Conservation (phyloP, 805 yeast genomes). For the Candida awuae region DNA sequence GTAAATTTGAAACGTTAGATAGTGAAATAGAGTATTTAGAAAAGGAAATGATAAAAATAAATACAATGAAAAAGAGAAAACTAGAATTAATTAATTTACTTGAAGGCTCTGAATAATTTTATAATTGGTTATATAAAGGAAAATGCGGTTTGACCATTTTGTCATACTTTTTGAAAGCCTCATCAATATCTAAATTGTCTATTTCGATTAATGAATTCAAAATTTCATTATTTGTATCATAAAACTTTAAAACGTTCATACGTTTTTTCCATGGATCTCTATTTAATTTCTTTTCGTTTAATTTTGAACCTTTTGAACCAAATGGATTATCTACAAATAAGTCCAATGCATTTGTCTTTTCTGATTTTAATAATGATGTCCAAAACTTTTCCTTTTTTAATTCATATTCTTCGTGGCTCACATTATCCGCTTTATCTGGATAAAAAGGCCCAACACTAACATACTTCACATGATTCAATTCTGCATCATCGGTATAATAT, state of each 20-base stretch:
- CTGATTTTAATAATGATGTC: conserved; percentile 39
- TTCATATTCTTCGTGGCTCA: conserved; percentile 12
- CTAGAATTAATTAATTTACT: conserved; percentile 45
- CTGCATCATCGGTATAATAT: conserved; percentile 23
- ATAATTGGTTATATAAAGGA: conserved; percentile 15
- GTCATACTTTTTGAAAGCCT: conserved; percentile 19
- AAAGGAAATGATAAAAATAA: conserved; percentile 50
- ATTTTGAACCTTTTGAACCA: conserved; percentile 40
- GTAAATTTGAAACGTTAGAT: conserved; percentile 53
- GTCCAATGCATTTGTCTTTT: conserved; percentile 44
- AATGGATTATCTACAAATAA: conserved; percentile 49
- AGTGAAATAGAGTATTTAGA: conserved; percentile 66
- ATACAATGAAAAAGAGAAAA: conserved; percentile 52
- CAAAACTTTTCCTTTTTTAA: conserved; percentile 33
- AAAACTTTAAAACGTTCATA: conserved; percentile 1
- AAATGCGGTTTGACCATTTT: conserved; percentile 11
- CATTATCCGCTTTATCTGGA: conserved; percentile 12
- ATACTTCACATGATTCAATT: conserved; percentile 37
- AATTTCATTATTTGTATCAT: conserved; percentile 12
- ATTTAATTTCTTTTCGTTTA: conserved; percentile 35
- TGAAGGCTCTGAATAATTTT: conserved; percentile 31
- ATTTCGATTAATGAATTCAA: conserved; percentile 19
- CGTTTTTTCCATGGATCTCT: conserved; percentile 46
- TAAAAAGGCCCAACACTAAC: conserved; percentile 54
- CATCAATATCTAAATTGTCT: conserved; percentile 25